Percentiles rank a stretch among this genome's conserved stretches.
phyloP scores from a whole-genome alignment of 345 rosid genomes.

The Eucalyptus pauciflora region DNA sequence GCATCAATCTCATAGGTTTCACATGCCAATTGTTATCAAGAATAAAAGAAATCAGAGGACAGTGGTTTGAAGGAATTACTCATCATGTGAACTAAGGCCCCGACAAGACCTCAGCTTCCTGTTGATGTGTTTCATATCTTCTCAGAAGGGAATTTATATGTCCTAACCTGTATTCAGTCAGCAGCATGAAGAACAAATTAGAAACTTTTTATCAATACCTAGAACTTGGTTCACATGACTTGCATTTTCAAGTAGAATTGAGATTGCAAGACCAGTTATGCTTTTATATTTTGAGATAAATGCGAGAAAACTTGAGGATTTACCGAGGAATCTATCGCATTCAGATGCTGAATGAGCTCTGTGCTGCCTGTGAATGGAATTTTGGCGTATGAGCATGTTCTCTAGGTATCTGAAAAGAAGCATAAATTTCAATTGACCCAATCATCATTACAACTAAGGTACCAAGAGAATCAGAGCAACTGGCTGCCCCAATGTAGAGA shows the following conservation, averaged over 20 bases:
- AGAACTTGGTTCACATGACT: neutral
- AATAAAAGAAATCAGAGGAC: neutral
- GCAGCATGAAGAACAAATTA: neutral
- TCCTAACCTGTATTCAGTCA: conserved; percentile 28
- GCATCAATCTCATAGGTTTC: neutral
- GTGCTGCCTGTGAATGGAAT: conserved; percentile 33
- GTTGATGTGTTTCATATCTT: conserved; percentile 93
- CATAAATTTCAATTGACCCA: neutral
- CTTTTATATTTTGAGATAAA: neutral
- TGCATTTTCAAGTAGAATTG: neutral
- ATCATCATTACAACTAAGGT: neutral
- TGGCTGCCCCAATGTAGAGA: neutral
- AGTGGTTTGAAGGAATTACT: conserved; percentile 28
- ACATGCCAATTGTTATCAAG: neutral
- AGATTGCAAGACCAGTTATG: neutral
- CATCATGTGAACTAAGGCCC: conserved; percentile 76
- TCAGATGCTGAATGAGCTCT: conserved; percentile 9
- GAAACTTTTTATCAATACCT: too few relatives aligned
- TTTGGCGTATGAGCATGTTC: conserved; percentile 44
- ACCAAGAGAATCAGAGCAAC: neutral
- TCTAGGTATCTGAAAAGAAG: conserved; percentile 42
- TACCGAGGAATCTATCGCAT: conserved; percentile 54
- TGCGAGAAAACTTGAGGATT: neutral
- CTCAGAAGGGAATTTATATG: conserved; percentile 69
- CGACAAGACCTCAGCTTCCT: conserved; percentile 86